Percentiles rank a stretch among this genome's conserved stretches.
These are phyloP conservation scores for Macadamia tetraphylla DNA, from an alignment of 164 flowering plant genomes.

Conservation along the genomic window DNA sequence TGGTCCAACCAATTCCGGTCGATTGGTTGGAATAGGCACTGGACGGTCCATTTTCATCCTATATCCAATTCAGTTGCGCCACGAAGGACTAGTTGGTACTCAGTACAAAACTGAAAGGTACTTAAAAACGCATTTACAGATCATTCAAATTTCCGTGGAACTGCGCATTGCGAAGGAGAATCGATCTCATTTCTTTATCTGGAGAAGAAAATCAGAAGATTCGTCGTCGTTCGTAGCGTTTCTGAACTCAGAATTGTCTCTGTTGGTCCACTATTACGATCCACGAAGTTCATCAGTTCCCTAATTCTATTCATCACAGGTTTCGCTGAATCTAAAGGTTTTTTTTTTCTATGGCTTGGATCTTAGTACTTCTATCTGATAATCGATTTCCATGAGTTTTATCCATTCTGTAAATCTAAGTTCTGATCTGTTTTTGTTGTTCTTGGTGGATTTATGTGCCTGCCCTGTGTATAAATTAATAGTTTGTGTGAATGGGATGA, in stretches of 20 bases:
- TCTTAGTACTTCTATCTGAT: background rate
- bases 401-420: background rate
- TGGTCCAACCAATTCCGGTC: too few relatives aligned
- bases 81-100: too few relatives aligned
- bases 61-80: too few relatives aligned
- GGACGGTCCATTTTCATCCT: too few relatives aligned
- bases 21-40: too few relatives aligned
- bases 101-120: too few relatives aligned
- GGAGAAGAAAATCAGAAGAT: background rate
- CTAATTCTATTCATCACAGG: background rate
- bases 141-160: too few relatives aligned
- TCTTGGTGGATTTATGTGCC: background rate
- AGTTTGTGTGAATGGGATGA: background rate
- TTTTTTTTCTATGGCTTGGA: background rate
- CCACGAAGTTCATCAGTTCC: background rate
- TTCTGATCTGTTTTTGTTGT: background rate
- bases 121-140: too few relatives aligned
- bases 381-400: background rate
- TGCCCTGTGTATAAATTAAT: background rate
- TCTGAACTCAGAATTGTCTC: background rate
- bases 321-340: background rate
- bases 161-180: too few relatives aligned
- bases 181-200: too few relatives aligned
- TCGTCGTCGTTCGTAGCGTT: background rate
- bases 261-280: background rate